Base-by-base conservation (phyloP, 768 basidiomycete species). In the Amyloporia xantha region DNA sequence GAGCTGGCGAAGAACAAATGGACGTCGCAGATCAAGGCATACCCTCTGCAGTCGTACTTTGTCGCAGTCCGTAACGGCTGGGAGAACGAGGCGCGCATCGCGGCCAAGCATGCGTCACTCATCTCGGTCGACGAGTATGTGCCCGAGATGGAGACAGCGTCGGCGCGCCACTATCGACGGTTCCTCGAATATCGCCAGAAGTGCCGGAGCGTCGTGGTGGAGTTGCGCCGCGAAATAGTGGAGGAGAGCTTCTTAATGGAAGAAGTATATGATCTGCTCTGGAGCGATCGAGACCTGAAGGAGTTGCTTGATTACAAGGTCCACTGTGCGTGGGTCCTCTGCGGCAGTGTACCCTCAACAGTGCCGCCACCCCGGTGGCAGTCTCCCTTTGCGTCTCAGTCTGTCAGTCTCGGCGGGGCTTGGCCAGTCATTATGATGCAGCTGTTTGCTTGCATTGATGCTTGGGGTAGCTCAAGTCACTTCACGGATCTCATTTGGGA, bases 11-110 rank as follows among this genome's bases (percentile, higher is more conserved):
- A 46, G 50, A 46, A 26, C 11, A 25, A 33, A 24, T 44, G 56
- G 17, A 25, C 17, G 27, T 5, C 23, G 4, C 42, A 44, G 30
- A 37, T 47, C n/a, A 3, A 24, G n/a, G 28, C 19, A 19, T 28
- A 55, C 2, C 52, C 57, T 3, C 49, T 53, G 15, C 44, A 49
- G 19, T 47, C 51, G 13, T 61, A 52, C 41, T 44, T 49, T 20
- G 27, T 59, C 35, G 57, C 55, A 12, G 55, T 56, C 28, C 51
- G 49, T 15, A 44, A 51, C 33, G 40, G 54, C 12, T 41, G 56
- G 30, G 51, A 54, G 19, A 50, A 54, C 11, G 55, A 51, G 17
- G 59, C 59, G 12, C 26, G n/a, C 5, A 27, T 36, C 4, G 57
- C 59, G 1, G 55, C 54, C 12, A 33, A 39, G 43, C 23, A 43